Percentiles rank a stretch among this genome's conserved stretches.
Evolutionary conservation across 768 basidiomycete species (phyloP).

Genomic region (Leccinum longicurvipes): DNA sequence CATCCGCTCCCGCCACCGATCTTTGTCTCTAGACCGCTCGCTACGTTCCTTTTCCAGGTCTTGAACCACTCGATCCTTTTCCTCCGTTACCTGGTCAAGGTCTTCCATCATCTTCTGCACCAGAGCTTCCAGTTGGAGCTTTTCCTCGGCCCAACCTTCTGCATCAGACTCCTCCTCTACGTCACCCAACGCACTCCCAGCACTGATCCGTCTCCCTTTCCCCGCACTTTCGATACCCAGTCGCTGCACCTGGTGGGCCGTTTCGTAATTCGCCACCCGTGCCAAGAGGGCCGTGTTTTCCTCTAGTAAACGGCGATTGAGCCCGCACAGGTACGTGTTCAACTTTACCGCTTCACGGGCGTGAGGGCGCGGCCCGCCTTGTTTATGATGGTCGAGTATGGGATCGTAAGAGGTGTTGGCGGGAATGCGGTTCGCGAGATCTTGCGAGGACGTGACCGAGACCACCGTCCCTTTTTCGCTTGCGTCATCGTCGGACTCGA

Average conservation of each 20-base stretch:
- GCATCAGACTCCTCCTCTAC: constrained; percentile 61
- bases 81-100: constrained; percentile 39
- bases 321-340: constrained; percentile 80
- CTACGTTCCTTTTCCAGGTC: constrained; percentile 52
- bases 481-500: constrained; percentile 39
- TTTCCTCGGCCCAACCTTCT: constrained; percentile 73
- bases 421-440: constrained; percentile 73
- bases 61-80: constrained; percentile 45
- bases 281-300: constrained; percentile 73
- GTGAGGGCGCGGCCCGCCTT: constrained; percentile 70
- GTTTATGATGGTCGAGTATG: constrained; percentile 67
- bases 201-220: constrained; percentile 48
- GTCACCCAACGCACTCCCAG: constrained; percentile 50
- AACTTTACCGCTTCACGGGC: constrained; percentile 86
- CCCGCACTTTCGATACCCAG: constrained; percentile 29
- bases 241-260: constrained; percentile 33
- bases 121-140: constrained; percentile 49
- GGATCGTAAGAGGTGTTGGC: constrained; percentile 90
- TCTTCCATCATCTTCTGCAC: constrained; percentile 35
- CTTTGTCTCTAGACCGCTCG: constrained; percentile 63
- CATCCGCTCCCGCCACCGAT: constrained; percentile 70
- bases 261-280: constrained; percentile 53
- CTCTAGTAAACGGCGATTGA: constrained; percentile 79
- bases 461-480: constrained; percentile 65
- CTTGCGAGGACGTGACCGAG: constrained; percentile 85